phyloP scores from a whole-genome alignment of 352 stramenopile genomes.

The Phytopythium cucurbitacearum region DNA sequence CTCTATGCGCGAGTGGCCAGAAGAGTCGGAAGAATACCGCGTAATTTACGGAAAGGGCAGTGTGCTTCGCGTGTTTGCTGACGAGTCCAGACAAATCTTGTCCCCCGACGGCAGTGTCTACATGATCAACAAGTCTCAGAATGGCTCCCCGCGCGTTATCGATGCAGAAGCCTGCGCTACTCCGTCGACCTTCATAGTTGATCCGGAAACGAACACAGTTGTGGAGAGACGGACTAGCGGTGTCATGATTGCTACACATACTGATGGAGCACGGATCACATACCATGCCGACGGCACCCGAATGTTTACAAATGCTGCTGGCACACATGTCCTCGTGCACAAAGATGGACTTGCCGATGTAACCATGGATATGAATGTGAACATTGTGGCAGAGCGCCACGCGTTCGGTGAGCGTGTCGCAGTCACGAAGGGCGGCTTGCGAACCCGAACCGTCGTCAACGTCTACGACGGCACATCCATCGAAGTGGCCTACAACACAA shows the following conservation, averaged over 20 bases:
- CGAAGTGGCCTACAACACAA: slow-evolving; percentile 71
- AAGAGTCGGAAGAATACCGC: slow-evolving; percentile 27
- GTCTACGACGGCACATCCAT: slow-evolving; percentile 53
- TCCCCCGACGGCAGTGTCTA: slow-evolving; percentile 47
- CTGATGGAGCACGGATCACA: slow-evolving; percentile 43
- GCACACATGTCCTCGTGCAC: slow-evolving; percentile 49
- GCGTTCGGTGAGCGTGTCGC: slow-evolving; percentile 50
- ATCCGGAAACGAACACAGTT: slow-evolving; percentile 66
- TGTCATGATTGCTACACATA: slow-evolving; percentile 60
- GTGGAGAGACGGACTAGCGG: slow-evolving; percentile 44
- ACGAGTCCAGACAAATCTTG: slow-evolving; percentile 32
- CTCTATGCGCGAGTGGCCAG: neutral
- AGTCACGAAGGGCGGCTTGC: slow-evolving; percentile 67
- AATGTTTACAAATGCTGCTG: slow-evolving; percentile 43
- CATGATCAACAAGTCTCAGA: neutral
- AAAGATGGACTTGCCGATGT: slow-evolving; percentile 56
- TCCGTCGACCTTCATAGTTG: slow-evolving; percentile 31
- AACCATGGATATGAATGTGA: slow-evolving; percentile 67
- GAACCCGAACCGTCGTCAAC: slow-evolving; percentile 44
- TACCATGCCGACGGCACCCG: slow-evolving; percentile 67
- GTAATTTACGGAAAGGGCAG: slow-evolving; percentile 55
- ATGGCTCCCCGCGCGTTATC: neutral
- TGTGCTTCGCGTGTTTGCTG: slow-evolving; percentile 41
- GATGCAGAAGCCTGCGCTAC: neutral
- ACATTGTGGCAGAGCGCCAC: slow-evolving; percentile 51